A percentile compares a stretch with the other conserved stretches of the same genome.
These are phyloP conservation scores for Dianthus caryophyllus DNA, from an alignment of 148 eudicot species.

Conservation along the genomic window DNA sequence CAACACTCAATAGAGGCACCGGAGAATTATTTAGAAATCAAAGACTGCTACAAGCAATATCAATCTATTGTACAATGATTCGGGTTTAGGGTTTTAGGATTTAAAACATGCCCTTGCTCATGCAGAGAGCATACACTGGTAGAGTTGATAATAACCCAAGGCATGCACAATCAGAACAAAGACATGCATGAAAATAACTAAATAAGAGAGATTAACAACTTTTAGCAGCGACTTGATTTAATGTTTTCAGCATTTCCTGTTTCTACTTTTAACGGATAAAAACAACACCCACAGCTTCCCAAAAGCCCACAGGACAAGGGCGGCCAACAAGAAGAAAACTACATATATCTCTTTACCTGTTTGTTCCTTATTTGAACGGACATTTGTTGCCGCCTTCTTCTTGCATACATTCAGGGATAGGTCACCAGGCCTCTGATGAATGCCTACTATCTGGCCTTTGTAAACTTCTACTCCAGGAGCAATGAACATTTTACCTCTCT, in stretches of 20 bases:
- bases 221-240: background rate
- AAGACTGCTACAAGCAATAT: background rate
- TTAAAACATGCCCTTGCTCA: background rate
- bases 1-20: background rate
- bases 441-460: conserved; percentile 95
- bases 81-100: too few relatives aligned
- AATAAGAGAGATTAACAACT: background rate
- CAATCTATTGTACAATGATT: conserved; percentile 1
- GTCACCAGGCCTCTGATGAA: conserved; percentile 93
- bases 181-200: background rate
- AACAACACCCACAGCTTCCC: background rate
- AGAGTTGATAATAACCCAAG: background rate
- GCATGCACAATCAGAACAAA: background rate
- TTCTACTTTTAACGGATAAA: background rate
- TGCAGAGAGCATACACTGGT: background rate
- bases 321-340: background rate
- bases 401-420: conserved; percentile 85
- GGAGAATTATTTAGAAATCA: background rate
- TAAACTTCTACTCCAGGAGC: conserved; percentile 78
- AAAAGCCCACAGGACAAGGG: background rate
- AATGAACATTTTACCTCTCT: conserved; percentile 84
- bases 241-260: background rate
- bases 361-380: conserved; percentile 87
- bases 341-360: conserved; percentile 46
- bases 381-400: conserved; percentile 94